Evolutionary conservation across 352 stramenopile genomes (phyloP), one percentile per base, ranked within the genome.

Genomic region (Globisporangium nagaii): DNA sequence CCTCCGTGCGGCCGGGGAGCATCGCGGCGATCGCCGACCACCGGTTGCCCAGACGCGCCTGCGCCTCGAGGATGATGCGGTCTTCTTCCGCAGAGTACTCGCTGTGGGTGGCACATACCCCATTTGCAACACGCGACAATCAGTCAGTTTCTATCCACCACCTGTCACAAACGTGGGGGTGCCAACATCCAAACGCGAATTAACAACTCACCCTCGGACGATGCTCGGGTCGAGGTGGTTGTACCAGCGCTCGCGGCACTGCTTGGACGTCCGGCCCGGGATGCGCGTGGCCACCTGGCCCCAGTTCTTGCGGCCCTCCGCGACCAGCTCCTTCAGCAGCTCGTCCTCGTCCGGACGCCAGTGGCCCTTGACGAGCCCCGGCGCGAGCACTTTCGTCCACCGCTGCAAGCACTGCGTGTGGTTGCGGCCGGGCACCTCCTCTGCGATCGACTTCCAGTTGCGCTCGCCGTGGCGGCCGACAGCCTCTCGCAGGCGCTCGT

Each of bases 271-370:
- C 4, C 86, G 76, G 9, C 83, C 86, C 0, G 78, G 73, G 46
- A 96, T 94, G 17, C 76, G 78, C 48, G 79, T 90, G 17, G 86
- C 87, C 20, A 95, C 86, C 57, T 93, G 83, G 31, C 81, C 82
- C 88, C 88, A 96, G 64, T 93, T 96, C 62, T 93, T 91, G 22
- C 77, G 71, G 31, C 79, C 76, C 62, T 93, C 72, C 10, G 75
- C 73, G 13, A 94, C 88, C 1, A 95, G 57, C 37, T 93, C 74
- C 51, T 88, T 79, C 15, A 96, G 71, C 57, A 96, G 42, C 6
- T 90, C 76, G 56, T 98, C 94, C 65, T 98, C 94, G 35, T 98
- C 88, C 4, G 90, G 84, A 15, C 86, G 94, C 94, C 94, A 98
- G 47, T 96, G 91, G 28, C 93, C 93, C 64, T 99, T 99, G 31